These are phyloP conservation scores for Larix kaempferi DNA, from an alignment of 75 land plant genomes.

Conservation along the genomic window DNA sequence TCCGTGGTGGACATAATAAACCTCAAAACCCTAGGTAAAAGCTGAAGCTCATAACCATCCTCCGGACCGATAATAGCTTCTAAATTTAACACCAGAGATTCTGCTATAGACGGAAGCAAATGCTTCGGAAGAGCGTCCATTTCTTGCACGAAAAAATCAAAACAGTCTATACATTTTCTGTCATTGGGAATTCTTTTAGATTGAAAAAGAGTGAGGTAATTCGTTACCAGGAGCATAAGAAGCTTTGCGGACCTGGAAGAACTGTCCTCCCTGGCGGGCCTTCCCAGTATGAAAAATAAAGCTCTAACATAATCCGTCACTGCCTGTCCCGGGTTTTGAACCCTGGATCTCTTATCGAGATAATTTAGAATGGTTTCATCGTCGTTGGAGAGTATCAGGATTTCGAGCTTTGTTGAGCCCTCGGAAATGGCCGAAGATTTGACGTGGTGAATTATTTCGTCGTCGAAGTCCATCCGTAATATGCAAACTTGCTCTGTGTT, in stretches of 20 bases:
- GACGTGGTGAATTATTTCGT: constrained; percentile 6
- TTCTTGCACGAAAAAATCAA: constrained; percentile 10
- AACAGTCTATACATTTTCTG: constrained; percentile 6
- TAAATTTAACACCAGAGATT: constrained; percentile 34
- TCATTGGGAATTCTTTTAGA: constrained; percentile 1
- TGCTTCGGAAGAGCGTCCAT: constrained; percentile 18
- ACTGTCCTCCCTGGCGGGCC: constrained; percentile 18
- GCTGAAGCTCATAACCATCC: constrained; percentile 38
- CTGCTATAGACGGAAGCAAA: constrained; percentile 28
- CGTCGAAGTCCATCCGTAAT: neutral
- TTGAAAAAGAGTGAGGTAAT: constrained; percentile 1
- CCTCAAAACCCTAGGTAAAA: constrained; percentile 37
- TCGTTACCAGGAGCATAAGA: constrained; percentile 15
- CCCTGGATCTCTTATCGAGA: constrained; percentile 17
- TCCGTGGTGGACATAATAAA: constrained; percentile 21
- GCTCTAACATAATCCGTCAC: constrained; percentile 37
- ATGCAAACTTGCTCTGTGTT: no score
- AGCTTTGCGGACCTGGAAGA: constrained; percentile 24
- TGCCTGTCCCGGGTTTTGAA: constrained; percentile 18
- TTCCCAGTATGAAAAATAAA: constrained; percentile 14
- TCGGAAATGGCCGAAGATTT: constrained; percentile 1
- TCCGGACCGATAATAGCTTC: constrained; percentile 22
- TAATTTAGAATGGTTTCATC: constrained; percentile 15
- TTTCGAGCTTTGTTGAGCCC: neutral
- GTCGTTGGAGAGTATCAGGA: constrained; percentile 11